phyloP scores from a whole-genome alignment of 495 filamentous ascomycete species.

The Hypoxylon cercidicola region DNA sequence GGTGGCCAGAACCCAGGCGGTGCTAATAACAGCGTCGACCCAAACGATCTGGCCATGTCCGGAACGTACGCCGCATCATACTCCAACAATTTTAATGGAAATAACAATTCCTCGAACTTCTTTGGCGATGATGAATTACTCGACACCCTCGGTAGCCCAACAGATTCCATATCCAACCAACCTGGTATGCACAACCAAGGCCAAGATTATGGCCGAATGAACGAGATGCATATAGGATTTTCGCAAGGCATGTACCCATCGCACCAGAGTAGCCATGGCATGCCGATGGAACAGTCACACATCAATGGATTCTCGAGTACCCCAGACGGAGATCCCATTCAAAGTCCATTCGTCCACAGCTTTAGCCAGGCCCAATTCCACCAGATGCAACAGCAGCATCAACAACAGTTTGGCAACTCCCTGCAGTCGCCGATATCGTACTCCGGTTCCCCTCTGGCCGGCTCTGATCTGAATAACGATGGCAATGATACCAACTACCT shows the following conservation, averaged over 20 bases:
- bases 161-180: conserved; percentile 53
- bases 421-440: conserved; percentile 63
- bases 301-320: conserved; percentile 85
- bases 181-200: conserved; percentile 58
- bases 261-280: conserved; percentile 50
- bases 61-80: conserved; percentile 52
- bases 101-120: conserved; percentile 51
- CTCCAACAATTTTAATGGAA: conserved; percentile 55
- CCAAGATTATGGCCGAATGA: conserved; percentile 59
- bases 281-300: conserved; percentile 62
- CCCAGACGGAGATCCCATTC: conserved; percentile 86
- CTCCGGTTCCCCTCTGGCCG: conserved; percentile 61
- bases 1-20: conserved; percentile 66
- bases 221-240: conserved; percentile 60
- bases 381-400: conserved; percentile 68
- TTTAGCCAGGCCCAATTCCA: conserved; percentile 79
- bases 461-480: conserved; percentile 68
- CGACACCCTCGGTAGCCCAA: conserved; percentile 64
- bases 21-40: conserved; percentile 74
- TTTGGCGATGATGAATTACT: conserved; percentile 74
- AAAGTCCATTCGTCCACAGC: conserved; percentile 83
- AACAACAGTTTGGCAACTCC: conserved; percentile 62
- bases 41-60: conserved; percentile 82
- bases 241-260: conserved; percentile 57
- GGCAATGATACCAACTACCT: conserved; percentile 60